Evolutionary conservation across 768 basidiomycete species (phyloP).

Genomic region (Tricholoma hemisulphureum): DNA sequence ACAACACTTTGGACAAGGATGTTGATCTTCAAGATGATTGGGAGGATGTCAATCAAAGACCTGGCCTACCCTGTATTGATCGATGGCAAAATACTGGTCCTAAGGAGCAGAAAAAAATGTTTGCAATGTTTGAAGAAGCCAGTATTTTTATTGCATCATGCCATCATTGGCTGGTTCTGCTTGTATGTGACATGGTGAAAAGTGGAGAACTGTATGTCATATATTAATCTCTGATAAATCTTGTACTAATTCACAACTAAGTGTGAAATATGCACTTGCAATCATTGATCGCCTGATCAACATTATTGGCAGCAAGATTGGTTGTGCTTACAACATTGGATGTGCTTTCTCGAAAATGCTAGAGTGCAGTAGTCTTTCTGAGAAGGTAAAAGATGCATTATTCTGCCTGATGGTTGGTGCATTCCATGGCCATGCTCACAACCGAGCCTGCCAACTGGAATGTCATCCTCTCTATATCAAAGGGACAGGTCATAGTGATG

Average conservation of each 20-base stretch:
- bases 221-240: conserved; percentile 22
- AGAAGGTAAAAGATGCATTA: conserved; percentile 5
- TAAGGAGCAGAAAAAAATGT: conserved; percentile 8
- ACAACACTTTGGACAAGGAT: neutral
- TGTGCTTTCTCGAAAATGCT: conserved; percentile 26
- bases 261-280: conserved; percentile 18
- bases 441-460: conserved; percentile 15
- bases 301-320: conserved; percentile 1
- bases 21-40: neutral
- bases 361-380: conserved; percentile 13
- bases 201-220: conserved; percentile 17
- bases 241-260: neutral
- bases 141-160: conserved; percentile 21
- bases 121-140: conserved; percentile 20
- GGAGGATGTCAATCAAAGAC: neutral
- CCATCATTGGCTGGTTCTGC: conserved; percentile 16
- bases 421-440: conserved; percentile 24
- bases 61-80: neutral
- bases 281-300: conserved; percentile 8
- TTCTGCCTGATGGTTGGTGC: conserved; percentile 12
- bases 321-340: conserved; percentile 24
- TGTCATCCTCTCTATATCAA: conserved; percentile 17
- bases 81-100: neutral
- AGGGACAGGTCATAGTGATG: conserved; percentile 18
- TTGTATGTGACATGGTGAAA: conserved; percentile 15